Evolutionary conservation across 345 rosid species (phyloP), one percentile per base, ranked within the genome.

Genomic region (Mallotus nudiflorus): DNA sequence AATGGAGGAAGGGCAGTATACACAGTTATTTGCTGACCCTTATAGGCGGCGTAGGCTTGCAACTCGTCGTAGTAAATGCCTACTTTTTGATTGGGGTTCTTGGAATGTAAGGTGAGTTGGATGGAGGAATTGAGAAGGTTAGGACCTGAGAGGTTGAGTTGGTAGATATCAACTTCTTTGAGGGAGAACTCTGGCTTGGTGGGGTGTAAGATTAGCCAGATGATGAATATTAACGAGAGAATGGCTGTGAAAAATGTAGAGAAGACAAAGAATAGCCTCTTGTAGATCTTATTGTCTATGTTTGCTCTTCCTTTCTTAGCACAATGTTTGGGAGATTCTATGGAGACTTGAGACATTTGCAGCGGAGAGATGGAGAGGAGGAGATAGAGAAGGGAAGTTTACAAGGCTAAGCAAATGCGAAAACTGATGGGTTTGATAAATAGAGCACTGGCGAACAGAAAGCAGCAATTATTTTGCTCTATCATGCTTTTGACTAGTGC

Each of bases 91-190:
- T 93, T 91, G 2, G 95, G 91, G 75, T 93, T 93, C 65, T 63
- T 72, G 60, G 94, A 79, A 29, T 81, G 70, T 13, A 91, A 75
- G 42, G 92, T 87, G 76, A 93, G 80, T 64, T 85, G 90, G 72
- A 93, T 77, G 63, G 94, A 91, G 66, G 94, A 91, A 85, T 88
- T 89, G 80, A 93, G 89, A 65, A 91, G 86, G 75, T 84, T 91
- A n/a, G 90, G 76, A 18, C 78, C 73, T 1, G 93, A 85, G 83
- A 93, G 83, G 31, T 81, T 73, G 64, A 93, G 97, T 62, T 67
- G 87, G 84, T 88, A 83, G 61, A 93, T 74, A 14, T 87, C 79
- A 0, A 81, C 80, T 70, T 89, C 87, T 24, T 78, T 76, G 77
- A 93, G 89, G 67, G 96, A 75, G 78, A 91, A 88, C 31, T 82